Evolutionary conservation across 164 flowering plant species (phyloP).

Genomic region (Vitis labrusca): DNA sequence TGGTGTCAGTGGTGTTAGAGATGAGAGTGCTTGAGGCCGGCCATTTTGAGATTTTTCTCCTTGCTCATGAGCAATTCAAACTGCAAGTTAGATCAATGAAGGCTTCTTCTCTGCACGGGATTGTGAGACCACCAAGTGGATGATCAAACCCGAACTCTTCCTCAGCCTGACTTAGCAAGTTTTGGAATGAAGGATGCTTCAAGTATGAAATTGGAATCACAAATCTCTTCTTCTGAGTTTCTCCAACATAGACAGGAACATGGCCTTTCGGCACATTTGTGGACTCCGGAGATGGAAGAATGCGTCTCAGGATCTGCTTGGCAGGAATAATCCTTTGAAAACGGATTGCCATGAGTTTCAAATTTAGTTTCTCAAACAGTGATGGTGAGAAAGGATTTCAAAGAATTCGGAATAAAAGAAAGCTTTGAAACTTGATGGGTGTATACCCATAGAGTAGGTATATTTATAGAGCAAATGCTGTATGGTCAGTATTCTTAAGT

Average conservation of each 20-base stretch:
- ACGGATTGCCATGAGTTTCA: neutral
- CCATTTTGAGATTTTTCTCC: no score
- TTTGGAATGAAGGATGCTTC: constrained; percentile 26
- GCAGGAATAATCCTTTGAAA: neutral
- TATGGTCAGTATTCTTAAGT: neutral
- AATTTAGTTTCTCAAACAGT: neutral
- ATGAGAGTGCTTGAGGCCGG: neutral
- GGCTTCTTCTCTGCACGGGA: constrained; percentile 27
- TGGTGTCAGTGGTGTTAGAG: neutral
- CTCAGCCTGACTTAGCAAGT: constrained; percentile 26
- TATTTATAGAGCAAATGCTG: no score
- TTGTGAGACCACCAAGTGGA: constrained; percentile 33
- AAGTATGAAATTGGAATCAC: constrained; percentile 29
- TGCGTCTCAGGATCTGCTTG: constrained; percentile 5
- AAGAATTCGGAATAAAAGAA: neutral
- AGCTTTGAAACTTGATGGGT: neutral
- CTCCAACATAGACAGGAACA: constrained; percentile 41
- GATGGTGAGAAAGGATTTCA: neutral
- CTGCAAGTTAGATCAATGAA: constrained; percentile 13
- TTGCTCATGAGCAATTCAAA: neutral
- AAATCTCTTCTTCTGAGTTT: constrained; percentile 32
- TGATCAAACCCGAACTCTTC: constrained; percentile 32
- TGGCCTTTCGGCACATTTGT: constrained; percentile 31
- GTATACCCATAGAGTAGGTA: no score
- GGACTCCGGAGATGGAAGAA: neutral